Percentiles rank a stretch among this genome's conserved stretches.
Evolutionary conservation across 1,284 basidiomycete genomes (phyloP).

Genomic region (Trichosporon sp.): DNA sequence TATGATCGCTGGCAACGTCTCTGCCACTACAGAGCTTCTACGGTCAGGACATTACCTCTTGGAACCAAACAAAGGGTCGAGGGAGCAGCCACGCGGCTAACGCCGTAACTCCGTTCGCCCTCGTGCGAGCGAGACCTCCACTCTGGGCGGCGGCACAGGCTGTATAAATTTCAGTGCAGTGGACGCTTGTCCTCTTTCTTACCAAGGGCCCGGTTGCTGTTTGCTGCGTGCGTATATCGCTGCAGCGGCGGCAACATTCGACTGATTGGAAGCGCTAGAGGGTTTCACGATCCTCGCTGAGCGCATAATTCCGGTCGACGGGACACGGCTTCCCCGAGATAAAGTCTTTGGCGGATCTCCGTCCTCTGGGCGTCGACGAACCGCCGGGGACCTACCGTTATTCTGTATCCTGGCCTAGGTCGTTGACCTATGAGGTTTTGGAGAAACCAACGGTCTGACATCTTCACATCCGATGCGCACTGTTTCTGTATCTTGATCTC

Average conservation of each 20-base stretch:
- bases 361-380: constrained; percentile 13
- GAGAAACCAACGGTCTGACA: constrained; percentile 28
- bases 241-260: constrained; percentile 11
- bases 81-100: neutral
- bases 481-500: neutral
- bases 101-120: constrained; percentile 1
- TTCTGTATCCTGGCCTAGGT: constrained; percentile 30
- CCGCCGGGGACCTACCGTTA: constrained; percentile 20
- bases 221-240: neutral
- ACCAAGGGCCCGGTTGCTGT: constrained; percentile 21
- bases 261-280: constrained; percentile 18
- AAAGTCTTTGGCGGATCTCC: constrained; percentile 2
- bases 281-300: neutral
- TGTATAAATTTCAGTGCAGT: constrained; percentile 3
- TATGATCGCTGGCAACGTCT: too few relatives aligned
- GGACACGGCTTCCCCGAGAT: constrained; percentile 26
- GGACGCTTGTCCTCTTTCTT: constrained; percentile 7
- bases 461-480: neutral
- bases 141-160: neutral
- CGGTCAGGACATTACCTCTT: neutral
- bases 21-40: too few relatives aligned
- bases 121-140: constrained; percentile 2
- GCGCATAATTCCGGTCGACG: constrained; percentile 25
- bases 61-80: neutral
- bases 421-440: constrained; percentile 26